These are phyloP conservation scores for Annulohypoxylon stygium DNA, from an alignment of 495 filamentous ascomycete species.

Conservation along the genomic window DNA sequence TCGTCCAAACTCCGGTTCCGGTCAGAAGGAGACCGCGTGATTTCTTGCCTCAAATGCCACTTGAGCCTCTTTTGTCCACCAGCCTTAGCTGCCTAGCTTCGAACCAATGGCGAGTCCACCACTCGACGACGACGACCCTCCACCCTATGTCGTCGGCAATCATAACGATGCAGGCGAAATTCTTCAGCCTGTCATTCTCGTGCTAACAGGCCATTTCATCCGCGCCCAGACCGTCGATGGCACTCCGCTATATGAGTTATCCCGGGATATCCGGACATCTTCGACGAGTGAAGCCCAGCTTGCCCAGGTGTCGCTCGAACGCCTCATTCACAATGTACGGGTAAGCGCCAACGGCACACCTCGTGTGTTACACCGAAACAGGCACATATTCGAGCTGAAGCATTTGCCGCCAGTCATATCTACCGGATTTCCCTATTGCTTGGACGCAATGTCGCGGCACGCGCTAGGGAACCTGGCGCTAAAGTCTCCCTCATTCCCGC, in stretches of 20 bases:
- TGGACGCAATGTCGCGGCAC: slow-evolving; percentile 40
- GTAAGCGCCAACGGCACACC: slow-evolving; percentile 42
- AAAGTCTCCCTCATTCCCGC: slow-evolving; percentile 41
- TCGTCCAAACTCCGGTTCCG: slow-evolving; percentile 12
- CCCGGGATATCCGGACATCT: slow-evolving; percentile 34
- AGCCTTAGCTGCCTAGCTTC: background rate
- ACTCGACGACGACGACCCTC: slow-evolving; percentile 26
- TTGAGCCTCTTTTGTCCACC: background rate
- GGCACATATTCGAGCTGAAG: slow-evolving; percentile 48
- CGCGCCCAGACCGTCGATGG: slow-evolving; percentile 43
- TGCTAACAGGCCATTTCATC: slow-evolving; percentile 48
- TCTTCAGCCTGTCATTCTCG: slow-evolving; percentile 47
- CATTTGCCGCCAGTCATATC: slow-evolving; percentile 38
- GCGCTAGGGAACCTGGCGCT: slow-evolving; percentile 44
- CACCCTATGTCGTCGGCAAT: slow-evolving; percentile 37
- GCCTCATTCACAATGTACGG: slow-evolving; percentile 49
- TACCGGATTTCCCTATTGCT: slow-evolving; percentile 32
- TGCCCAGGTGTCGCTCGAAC: slow-evolving; percentile 49
- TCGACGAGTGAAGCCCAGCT: slow-evolving; percentile 37
- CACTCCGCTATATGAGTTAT: slow-evolving; percentile 49
- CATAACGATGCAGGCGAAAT: slow-evolving; percentile 47
- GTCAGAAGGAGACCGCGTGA: background rate
- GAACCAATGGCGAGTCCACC: slow-evolving; percentile 26
- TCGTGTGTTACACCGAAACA: slow-evolving; percentile 29
- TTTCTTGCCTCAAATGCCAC: slow-evolving; percentile 13